Conservation (phyloP, 495 filamentous ascomycete species). For the Podospora didyma region DNA sequence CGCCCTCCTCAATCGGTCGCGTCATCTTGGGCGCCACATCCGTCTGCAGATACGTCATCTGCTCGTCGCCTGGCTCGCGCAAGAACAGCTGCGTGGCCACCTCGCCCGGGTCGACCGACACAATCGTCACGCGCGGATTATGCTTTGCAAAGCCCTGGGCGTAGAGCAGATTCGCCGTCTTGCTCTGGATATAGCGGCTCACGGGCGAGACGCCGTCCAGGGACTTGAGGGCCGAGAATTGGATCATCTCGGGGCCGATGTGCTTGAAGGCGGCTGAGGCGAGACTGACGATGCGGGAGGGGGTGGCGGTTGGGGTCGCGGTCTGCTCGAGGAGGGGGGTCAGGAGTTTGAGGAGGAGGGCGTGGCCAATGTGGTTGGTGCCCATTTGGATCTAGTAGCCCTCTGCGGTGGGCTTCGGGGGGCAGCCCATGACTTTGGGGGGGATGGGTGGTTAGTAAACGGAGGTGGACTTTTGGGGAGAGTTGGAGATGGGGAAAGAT, state of each 20-base stretch:
- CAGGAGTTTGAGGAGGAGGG: conserved; percentile 58
- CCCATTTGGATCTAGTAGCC: conserved; percentile 67
- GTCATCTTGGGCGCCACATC: conserved; percentile 15
- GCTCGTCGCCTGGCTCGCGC: not conserved
- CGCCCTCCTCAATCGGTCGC: conserved; percentile 42
- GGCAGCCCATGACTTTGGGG: conserved; percentile 49
- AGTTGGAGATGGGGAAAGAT: no score
- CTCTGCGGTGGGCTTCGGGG: conserved; percentile 49
- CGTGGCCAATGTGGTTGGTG: conserved; percentile 66
- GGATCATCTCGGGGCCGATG: conserved; percentile 33
- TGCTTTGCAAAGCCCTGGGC: conserved; percentile 54
- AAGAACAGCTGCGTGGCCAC: conserved; percentile 51
- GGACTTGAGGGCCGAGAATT: conserved; percentile 35
- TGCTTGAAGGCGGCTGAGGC: conserved; percentile 29
- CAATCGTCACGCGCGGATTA: conserved; percentile 46
- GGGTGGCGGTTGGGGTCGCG: not conserved
- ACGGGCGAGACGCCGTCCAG: conserved; percentile 28
- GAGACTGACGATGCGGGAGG: conserved; percentile 37
- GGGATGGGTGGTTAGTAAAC: not conserved
- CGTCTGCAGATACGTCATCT: conserved; percentile 8
- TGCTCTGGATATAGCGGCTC: conserved; percentile 58
- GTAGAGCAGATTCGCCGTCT: conserved; percentile 65
- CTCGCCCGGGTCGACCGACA: conserved; percentile 60
- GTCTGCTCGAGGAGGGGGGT: conserved; percentile 48
- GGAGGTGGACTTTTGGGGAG: no score